Evolutionary conservation across 192 early-diverging fungal genomes (phyloP), one percentile per base, ranked within the genome.

Genomic region (Coemansia biformis): DNA sequence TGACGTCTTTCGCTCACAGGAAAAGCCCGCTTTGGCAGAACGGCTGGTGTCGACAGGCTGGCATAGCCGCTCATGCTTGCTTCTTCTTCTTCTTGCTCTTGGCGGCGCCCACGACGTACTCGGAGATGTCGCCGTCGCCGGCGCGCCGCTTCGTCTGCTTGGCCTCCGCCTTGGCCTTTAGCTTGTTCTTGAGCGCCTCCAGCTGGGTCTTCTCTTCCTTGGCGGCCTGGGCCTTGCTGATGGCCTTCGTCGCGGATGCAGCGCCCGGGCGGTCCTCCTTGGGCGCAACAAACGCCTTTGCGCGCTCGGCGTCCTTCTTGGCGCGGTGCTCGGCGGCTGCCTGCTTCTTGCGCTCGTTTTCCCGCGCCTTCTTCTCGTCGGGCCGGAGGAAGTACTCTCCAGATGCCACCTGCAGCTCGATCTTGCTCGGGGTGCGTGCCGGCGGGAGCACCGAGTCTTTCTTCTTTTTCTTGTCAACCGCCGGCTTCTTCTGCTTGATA

Each of bases 311-410:
- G 39, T 81, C 65, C 33, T 83, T 78, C 70, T 87, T 81, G 21
- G 79, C 70, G 12, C 72, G 72, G 33, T 81, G 84, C 54, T 86
- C 88, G 12, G 61, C 70, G 70, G 89, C 83, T 36, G 66, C 71
- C 57, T 84, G 78, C 62, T 79, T 51, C 18, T 48, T 67, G 68
- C 81, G 79, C 57, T 89, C 80, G 60, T 80, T 50, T 24, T 81
- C 80, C 21, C 74, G 46, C n/a, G 81, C 78, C 9, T 57, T 60
- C 57, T 83, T 87, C 59, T 86, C 83, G 35, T 69, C 76, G 17
- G 80, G 73, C 52, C 82, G 84, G 47, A 99, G 67, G 69, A 96
- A 99, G 71, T 99, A 99, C 72, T 99, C 93, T 56, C 96, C 96
- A 38, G 81, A 81, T 68, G 91, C 91, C 61, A 99, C 84, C 71